phyloP scores from a whole-genome alignment of 2,329 filamentous ascomycete genomes.

The Aspergillus caelatus region DNA sequence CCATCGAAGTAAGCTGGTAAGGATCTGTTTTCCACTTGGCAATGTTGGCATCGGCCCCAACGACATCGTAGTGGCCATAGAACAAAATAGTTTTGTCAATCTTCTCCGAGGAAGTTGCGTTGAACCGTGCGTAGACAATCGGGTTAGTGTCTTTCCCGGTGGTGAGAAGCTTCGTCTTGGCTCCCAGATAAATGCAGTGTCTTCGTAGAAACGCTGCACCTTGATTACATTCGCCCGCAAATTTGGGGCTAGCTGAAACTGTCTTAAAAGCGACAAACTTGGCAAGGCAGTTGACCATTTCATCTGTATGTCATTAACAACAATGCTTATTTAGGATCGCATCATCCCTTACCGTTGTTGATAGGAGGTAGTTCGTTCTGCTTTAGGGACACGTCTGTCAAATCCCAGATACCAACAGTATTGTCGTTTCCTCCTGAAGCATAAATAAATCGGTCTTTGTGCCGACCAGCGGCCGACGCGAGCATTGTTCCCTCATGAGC shows the following conservation, averaged over 20 bases:
- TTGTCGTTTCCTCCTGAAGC: constrained; percentile 94
- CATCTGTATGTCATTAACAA: constrained; percentile 47
- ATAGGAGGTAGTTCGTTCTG: constrained; percentile 52
- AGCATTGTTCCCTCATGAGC: constrained; percentile 88
- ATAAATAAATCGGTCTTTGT: constrained; percentile 76
- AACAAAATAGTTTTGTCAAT: constrained; percentile 86
- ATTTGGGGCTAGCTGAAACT: constrained; percentile 82
- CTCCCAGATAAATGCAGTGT: constrained; percentile 89
- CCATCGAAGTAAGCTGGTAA: constrained; percentile 83
- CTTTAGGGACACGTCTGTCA: constrained; percentile 59
- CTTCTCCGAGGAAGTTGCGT: constrained; percentile 67
- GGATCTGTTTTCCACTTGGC: constrained; percentile 86
- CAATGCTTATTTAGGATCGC: background rate
- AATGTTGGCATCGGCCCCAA: constrained; percentile 80
- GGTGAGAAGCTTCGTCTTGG: constrained; percentile 85
- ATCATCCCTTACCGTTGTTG: constrained; percentile 54
- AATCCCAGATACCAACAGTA: constrained; percentile 84
- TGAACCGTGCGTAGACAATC: constrained; percentile 89
- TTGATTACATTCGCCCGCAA: constrained; percentile 86
- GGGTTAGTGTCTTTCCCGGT: constrained; percentile 81
- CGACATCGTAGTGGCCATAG: constrained; percentile 98
- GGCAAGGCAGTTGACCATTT: constrained; percentile 69
- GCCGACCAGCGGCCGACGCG: constrained; percentile 74
- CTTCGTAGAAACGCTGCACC: constrained; percentile 89
- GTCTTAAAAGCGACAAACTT: constrained; percentile 93